Evolutionary conservation across 1,284 basidiomycete species (phyloP), one percentile per base, ranked within the genome.

Genomic region (Melampsora abietis-canadensis): DNA sequence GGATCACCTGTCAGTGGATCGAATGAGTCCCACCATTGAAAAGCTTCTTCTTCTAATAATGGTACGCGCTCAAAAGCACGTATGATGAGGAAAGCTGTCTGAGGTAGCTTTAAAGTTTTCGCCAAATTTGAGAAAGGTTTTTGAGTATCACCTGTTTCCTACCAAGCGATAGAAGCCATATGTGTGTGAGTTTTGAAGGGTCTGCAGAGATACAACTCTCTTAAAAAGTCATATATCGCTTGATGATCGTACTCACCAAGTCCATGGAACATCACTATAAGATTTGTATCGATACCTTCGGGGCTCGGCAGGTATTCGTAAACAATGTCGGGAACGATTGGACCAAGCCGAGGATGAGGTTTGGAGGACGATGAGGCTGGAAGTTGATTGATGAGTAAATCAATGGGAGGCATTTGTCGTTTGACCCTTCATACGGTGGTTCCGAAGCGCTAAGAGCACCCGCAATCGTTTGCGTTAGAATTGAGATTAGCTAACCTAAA

Each of bases 1-100:
- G 88, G 84, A 78, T 92, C 89, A 47, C 92, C 92, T 1, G 81
- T 82, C 15, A 92, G 85, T 2, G 83, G 83, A 79, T 91, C 88
- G 81, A 94, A 95, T 51, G 91, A 90, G 19, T 86, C 84, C 82
- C 92, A 95, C 93, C 93, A 95, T 81, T 93, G 91, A 82, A 86
- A 94, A 0, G 89, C 87, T 62, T 88, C 84, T 24, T 79, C 87
- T 77, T 92, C 88, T 54, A 95, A 85, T 79, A 89, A 90, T 0
- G 93, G 93, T 24, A 95, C 87, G 77, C 90, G 89, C 79, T 89
- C 86, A 24, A 90, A 89, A 2, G 91, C 93, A 75, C 91, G 87
- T 6, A 95, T 80, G 0, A 91, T 88, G 15, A 95, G 84, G 4
- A 89, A 85, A 1, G 92, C 92, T 0, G 92, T 95, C 79, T 92